Conservation (phyloP, 208 protist species). For the Acanthamoeba triangularis region DNA sequence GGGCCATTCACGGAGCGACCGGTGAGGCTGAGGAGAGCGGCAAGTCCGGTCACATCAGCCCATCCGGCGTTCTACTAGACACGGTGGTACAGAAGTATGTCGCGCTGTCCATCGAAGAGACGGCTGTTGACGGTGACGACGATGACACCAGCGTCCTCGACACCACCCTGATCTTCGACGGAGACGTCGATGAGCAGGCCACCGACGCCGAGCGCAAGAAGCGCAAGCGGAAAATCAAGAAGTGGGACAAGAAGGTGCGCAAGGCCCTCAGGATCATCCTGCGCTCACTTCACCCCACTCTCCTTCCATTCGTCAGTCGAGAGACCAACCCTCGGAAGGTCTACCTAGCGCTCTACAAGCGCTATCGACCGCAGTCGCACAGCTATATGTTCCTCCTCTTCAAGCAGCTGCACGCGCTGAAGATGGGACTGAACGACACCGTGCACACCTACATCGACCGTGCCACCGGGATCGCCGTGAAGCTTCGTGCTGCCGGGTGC, state of each 20-base stretch:
- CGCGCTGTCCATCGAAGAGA: neutral
- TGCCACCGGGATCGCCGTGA: neutral
- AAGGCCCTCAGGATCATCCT: neutral
- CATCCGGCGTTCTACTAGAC: too few relatives aligned
- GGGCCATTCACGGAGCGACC: too few relatives aligned
- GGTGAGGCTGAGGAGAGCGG: too few relatives aligned
- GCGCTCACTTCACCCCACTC: neutral
- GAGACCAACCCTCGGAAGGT: neutral
- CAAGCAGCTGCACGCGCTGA: neutral
- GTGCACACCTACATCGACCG: neutral
- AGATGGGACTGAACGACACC: neutral
- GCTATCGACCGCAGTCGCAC: neutral
- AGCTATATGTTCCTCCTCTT: neutral
- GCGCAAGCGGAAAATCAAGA: slow-evolving; percentile 49
- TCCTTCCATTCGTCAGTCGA: neutral
- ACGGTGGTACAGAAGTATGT: too few relatives aligned
- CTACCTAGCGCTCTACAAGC: slow-evolving; percentile 26
- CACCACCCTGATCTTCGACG: neutral
- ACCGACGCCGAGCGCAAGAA: neutral
- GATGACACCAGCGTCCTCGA: neutral
- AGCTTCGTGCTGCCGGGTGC: neutral
- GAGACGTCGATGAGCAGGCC: neutral
- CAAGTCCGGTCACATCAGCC: too few relatives aligned
- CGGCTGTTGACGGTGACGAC: neutral
- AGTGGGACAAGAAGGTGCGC: neutral